Evolutionary conservation across 2,329 filamentous ascomycete species (phyloP).

Genomic region (Aspergillus brunneoviolaceus): DNA sequence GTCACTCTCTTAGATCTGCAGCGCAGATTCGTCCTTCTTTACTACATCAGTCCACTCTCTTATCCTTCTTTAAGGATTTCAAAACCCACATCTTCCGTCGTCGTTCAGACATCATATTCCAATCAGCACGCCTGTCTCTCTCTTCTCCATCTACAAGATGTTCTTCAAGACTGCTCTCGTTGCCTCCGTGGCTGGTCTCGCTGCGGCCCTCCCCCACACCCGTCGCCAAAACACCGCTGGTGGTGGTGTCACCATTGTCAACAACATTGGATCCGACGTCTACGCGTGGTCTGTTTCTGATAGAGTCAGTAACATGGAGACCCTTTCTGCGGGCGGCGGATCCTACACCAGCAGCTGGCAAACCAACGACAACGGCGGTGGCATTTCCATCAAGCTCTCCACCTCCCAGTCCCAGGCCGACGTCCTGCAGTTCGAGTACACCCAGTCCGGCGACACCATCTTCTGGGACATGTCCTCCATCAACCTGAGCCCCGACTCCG

Average conservation of each 20-base stretch:
- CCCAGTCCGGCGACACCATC: constrained; percentile 29
- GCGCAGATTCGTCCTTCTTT: constrained; percentile 16
- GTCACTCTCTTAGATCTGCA: constrained; percentile 25
- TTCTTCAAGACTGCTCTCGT: constrained; percentile 16
- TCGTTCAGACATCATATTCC: not conserved
- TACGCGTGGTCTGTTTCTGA: constrained; percentile 45
- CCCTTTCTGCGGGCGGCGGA: constrained; percentile 34
- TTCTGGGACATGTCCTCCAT: constrained; percentile 42
- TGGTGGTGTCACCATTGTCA: constrained; percentile 39
- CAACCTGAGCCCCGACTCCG: constrained; percentile 29
- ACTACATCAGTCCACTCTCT: not conserved
- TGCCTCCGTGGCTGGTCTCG: constrained; percentile 15
- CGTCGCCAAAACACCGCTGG: constrained; percentile 16
- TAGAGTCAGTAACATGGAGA: constrained; percentile 35
- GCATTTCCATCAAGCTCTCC: constrained; percentile 45
- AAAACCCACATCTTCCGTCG: constrained; percentile 1
- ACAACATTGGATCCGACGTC: constrained; percentile 38
- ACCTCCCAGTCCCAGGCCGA: constrained; percentile 30
- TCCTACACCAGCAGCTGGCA: constrained; percentile 37
- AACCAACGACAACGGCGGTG: constrained; percentile 40
- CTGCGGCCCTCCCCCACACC: constrained; percentile 23
- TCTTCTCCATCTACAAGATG: constrained; percentile 15
- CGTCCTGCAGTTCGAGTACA: constrained; percentile 46
- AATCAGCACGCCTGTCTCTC: constrained; percentile 6
- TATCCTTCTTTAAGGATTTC: not conserved